phyloP scores from a whole-genome alignment of 148 eudicot species.

The Chenopodium album region DNA sequence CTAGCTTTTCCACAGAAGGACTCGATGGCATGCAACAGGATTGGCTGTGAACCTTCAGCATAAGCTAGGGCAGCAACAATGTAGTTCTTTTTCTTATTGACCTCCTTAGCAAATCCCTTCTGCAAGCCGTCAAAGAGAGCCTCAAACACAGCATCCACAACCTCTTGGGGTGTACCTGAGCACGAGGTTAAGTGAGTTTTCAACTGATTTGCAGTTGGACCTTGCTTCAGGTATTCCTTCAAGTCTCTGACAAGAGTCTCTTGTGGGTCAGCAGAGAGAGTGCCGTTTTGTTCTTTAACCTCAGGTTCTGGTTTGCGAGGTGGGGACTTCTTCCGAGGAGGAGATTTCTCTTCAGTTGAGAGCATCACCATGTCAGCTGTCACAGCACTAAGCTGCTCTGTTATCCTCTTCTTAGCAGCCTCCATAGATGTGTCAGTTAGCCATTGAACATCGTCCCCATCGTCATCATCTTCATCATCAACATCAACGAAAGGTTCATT shows the following conservation, averaged over 20 bases:
- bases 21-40: constrained; percentile 56
- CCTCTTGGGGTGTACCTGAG: constrained; percentile 49
- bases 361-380: constrained; percentile 89
- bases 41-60: constrained; percentile 50
- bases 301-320: constrained; percentile 31
- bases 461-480: constrained; percentile 30
- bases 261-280: constrained; percentile 17
- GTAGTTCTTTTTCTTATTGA: constrained; percentile 50
- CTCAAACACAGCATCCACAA: constrained; percentile 48
- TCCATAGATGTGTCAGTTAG: constrained; percentile 70
- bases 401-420: constrained; percentile 66
- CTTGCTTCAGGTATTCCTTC: constrained; percentile 44
- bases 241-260: constrained; percentile 39
- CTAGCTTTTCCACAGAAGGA: constrained; percentile 49
- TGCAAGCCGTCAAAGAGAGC: constrained; percentile 52
- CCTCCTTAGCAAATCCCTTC: constrained; percentile 60
- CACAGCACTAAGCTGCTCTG: constrained; percentile 70
- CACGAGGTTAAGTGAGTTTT: constrained; percentile 44
- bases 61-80: constrained; percentile 39
- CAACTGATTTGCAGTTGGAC: constrained; percentile 46
- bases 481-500: constrained; percentile 26
- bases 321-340: constrained; percentile 44
- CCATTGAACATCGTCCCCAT: constrained; percentile 65
- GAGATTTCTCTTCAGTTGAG: constrained; percentile 50
- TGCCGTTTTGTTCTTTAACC: constrained; percentile 21